A percentile compares a stretch with the other conserved stretches of the same genome.
Evolutionary conservation across 306 rosid species (phyloP).

Genomic region (Sophora flavescens): DNA sequence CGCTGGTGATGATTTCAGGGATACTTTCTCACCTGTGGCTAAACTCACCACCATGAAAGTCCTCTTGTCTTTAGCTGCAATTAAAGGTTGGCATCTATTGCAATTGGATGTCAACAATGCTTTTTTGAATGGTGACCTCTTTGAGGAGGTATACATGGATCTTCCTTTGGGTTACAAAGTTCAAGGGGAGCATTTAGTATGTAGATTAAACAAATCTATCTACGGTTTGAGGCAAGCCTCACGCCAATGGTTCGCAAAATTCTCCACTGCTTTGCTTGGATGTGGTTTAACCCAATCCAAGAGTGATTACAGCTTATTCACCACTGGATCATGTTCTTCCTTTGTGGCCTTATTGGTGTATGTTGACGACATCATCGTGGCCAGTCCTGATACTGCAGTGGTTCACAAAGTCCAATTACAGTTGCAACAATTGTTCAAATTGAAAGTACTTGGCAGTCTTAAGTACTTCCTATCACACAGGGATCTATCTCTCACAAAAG

Average conservation of each 20-base stretch:
- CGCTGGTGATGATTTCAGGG: not conserved
- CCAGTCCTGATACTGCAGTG: too few relatives aligned
- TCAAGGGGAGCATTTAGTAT: not conserved
- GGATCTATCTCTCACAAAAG: too few relatives aligned
- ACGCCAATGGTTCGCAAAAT: not conserved
- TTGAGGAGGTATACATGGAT: not conserved
- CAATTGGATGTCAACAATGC: not conserved
- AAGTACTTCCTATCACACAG: too few relatives aligned
- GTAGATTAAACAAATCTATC: not conserved
- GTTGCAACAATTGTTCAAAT: not conserved
- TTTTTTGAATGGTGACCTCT: not conserved
- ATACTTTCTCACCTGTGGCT: not conserved
- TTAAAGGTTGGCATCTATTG: rapidly evolving
- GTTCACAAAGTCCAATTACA: too few relatives aligned
- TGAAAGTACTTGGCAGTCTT: not conserved
- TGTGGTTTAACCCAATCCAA: not conserved
- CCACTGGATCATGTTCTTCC: rapidly evolving
- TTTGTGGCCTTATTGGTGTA: not conserved
- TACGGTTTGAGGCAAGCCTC: not conserved
- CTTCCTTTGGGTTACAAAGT: not conserved
- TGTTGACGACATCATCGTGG: not conserved
- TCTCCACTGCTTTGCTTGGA: rapidly evolving
- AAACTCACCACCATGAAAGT: not conserved
- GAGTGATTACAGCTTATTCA: not conserved
- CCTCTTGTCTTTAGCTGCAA: not conserved